Conservation (phyloP, 208 protist genomes). For the Acanthamoeba lenticulata region DNA sequence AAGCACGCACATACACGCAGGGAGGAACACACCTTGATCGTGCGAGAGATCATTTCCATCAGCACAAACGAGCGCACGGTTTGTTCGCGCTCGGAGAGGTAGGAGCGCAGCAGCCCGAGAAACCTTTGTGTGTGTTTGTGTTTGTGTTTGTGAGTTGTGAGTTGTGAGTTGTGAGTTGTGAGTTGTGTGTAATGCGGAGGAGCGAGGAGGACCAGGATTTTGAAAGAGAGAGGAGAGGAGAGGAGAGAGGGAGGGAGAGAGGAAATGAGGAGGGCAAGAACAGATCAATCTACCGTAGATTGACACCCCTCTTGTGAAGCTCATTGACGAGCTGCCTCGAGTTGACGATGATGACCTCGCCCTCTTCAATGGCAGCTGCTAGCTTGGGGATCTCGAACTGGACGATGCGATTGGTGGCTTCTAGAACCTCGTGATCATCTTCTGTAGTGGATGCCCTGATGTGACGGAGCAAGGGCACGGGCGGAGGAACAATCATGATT, state of each 20-base stretch:
- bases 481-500: not conserved
- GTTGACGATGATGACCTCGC: constrained; percentile 45
- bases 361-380: not conserved
- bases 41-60: constrained; percentile 64
- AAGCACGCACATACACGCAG: not conserved
- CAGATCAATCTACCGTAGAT: not conserved
- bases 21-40: constrained; percentile 22
- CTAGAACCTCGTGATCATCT: constrained; percentile 17
- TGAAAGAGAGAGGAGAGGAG: not conserved
- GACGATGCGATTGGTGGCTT: constrained; percentile 3
- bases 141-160: not conserved
- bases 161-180: not conserved
- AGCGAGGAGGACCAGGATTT: no score
- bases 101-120: constrained; percentile 4
- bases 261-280: not conserved
- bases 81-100: not conserved
- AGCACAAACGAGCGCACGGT: constrained; percentile 1
- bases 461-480: no score
- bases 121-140: not conserved
- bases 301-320: constrained; percentile 30
- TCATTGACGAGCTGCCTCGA: constrained; percentile 2
- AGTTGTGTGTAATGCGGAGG: no score
- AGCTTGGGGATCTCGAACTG: not conserved
- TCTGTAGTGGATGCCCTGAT: not conserved
- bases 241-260: not conserved